These are phyloP conservation scores for Rhizopogon vinicolor DNA, from an alignment of 768 basidiomycete genomes.

Conservation along the genomic window DNA sequence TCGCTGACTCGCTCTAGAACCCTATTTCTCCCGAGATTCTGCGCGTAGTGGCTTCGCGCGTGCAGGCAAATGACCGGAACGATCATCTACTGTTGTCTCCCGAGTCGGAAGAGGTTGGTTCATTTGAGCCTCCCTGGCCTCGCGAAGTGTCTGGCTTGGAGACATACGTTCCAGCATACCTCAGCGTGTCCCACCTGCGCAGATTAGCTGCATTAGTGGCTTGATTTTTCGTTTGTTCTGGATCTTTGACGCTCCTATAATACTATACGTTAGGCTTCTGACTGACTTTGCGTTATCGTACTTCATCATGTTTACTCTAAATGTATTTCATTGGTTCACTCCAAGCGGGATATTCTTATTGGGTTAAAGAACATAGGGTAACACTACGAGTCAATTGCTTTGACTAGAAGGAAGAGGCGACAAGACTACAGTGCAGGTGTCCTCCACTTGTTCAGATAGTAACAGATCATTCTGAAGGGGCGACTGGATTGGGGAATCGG, in stretches of 20 bases:
- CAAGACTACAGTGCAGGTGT: conserved; percentile 36
- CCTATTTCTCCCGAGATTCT: conserved; percentile 97
- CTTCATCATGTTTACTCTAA: conserved; percentile 11
- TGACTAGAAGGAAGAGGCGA: not conserved
- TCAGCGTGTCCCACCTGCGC: conserved; percentile 85
- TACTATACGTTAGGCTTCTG: not conserved
- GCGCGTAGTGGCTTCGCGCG: conserved; percentile 92
- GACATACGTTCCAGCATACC: conserved; percentile 91
- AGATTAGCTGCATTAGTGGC: conserved; percentile 84
- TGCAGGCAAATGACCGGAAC: conserved; percentile 93
- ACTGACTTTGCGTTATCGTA: conserved; percentile 6
- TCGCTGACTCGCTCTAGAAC: conserved; percentile 45
- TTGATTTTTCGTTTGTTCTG: conserved; percentile 29
- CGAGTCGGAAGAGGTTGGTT: conserved; percentile 95
- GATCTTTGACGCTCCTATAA: not conserved
- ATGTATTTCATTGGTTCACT: conserved; percentile 10
- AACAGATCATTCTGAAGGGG: conserved; percentile 44
- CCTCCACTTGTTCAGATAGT: conserved; percentile 48
- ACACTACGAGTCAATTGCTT: not conserved
- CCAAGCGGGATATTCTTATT: not conserved
- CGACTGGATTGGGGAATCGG: conserved; percentile 19
- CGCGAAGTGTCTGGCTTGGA: conserved; percentile 95
- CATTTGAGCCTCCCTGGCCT: conserved; percentile 90
- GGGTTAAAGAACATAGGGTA: not conserved
- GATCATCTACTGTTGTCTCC: conserved; percentile 95